phyloP scores from a whole-genome alignment of 1,139 yeast species.

The Geotrichum candidum region DNA sequence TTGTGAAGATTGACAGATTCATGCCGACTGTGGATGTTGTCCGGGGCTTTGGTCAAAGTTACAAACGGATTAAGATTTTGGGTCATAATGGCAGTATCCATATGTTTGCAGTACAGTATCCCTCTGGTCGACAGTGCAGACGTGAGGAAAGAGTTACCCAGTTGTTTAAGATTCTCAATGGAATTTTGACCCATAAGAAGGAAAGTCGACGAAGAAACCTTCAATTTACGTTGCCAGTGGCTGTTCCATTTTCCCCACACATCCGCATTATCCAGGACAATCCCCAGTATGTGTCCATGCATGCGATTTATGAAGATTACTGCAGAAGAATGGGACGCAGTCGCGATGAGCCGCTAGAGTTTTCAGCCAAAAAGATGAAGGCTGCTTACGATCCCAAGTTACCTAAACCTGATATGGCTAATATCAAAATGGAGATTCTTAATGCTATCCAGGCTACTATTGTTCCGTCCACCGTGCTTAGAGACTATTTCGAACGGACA shows the following conservation, averaged over 20 bases:
- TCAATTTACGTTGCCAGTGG: slow-evolving; percentile 81
- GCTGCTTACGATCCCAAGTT: slow-evolving; percentile 89
- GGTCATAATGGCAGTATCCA: slow-evolving; percentile 92
- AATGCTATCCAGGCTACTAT: slow-evolving; percentile 81
- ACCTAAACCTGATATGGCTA: slow-evolving; percentile 87
- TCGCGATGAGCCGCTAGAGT: slow-evolving; percentile 86
- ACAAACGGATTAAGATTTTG: slow-evolving; percentile 79
- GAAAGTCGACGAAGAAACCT: slow-evolving; percentile 84
- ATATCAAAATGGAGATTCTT: slow-evolving; percentile 84
- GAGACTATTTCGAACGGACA: slow-evolving; percentile 56
- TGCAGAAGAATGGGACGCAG: slow-evolving; percentile 70
- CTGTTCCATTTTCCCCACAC: slow-evolving; percentile 92
- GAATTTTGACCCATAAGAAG: slow-evolving; percentile 70
- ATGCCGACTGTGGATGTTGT: slow-evolving; percentile 83
- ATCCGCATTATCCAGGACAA: slow-evolving; percentile 87
- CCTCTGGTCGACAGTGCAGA: slow-evolving; percentile 96
- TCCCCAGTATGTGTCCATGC: slow-evolving; percentile 69
- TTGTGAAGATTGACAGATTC: slow-evolving; percentile 87
- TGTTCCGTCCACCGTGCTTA: slow-evolving; percentile 80
- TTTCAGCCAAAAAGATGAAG: slow-evolving; percentile 76
- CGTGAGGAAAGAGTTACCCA: slow-evolving; percentile 94
- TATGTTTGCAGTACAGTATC: slow-evolving; percentile 93
- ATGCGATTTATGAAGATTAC: slow-evolving; percentile 80
- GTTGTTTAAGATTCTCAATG: slow-evolving; percentile 80
- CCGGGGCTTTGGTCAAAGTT: slow-evolving; percentile 89